phyloP scores from a whole-genome alignment of 768 basidiomycete species.

The Mycena crocata region DNA sequence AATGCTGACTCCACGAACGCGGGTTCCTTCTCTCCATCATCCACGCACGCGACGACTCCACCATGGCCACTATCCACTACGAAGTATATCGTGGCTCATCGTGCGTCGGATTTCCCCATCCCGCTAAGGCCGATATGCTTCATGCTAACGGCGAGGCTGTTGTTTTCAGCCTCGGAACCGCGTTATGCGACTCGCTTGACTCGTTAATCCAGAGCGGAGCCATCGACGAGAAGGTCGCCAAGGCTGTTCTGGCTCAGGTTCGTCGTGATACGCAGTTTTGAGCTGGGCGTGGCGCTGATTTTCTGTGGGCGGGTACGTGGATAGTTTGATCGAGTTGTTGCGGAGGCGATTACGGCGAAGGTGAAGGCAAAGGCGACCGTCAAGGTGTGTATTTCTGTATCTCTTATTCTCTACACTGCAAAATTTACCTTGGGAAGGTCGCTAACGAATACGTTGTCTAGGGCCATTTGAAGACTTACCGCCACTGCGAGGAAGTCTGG shows the following conservation, averaged over 20 bases:
- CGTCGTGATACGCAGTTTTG: no score
- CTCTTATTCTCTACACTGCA: no score
- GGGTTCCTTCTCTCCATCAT: no score
- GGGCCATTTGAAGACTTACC: neutral
- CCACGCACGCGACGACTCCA: no score
- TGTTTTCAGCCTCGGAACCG: neutral
- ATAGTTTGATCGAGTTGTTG: neutral
- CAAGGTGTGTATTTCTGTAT: no score
- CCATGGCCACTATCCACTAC: neutral
- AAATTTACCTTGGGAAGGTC: no score
- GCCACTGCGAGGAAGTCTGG: neutral
- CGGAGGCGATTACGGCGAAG: neutral
- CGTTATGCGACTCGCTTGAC: neutral
- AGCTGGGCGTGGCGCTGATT: no score
- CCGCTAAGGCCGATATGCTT: no score
- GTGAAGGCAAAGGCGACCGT: neutral
- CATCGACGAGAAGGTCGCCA: neutral
- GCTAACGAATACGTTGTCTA: no score
- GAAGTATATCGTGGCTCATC: neutral
- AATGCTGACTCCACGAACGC: no score
- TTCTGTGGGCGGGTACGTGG: neutral
- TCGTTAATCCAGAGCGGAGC: neutral
- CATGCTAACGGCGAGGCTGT: neutral
- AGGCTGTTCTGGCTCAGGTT: neutral
- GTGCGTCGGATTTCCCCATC: neutral